Evolutionary conservation across 768 basidiomycete species (phyloP).

Genomic region (Hydnomerulius pinastri): DNA sequence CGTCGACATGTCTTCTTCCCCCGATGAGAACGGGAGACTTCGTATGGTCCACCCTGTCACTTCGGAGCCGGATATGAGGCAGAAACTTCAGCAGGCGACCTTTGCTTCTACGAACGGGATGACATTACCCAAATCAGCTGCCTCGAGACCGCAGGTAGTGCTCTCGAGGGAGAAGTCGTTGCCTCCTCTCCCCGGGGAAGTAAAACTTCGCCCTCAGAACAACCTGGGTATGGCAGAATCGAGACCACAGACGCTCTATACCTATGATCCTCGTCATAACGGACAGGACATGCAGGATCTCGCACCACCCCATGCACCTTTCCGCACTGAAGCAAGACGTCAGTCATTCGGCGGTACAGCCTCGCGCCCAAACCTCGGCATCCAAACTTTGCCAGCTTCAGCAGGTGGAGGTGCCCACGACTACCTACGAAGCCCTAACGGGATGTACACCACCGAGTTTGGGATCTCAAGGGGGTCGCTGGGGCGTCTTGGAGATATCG

Average conservation of each 20-base stretch:
- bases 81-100: slow-evolving; percentile 39
- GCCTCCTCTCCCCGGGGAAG: slow-evolving; percentile 71
- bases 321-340: slow-evolving; percentile 61
- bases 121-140: slow-evolving; percentile 27
- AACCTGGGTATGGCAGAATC: slow-evolving; percentile 38
- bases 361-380: slow-evolving; percentile 52
- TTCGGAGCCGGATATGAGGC: slow-evolving; percentile 66
- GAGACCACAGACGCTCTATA: slow-evolving; percentile 68
- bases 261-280: slow-evolving; percentile 57
- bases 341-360: slow-evolving; percentile 77
- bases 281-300: slow-evolving; percentile 48
- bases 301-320: slow-evolving; percentile 62
- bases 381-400: slow-evolving; percentile 55
- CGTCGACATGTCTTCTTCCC: slow-evolving; percentile 23
- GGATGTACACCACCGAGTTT: slow-evolving; percentile 74
- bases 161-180: slow-evolving; percentile 70
- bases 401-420: slow-evolving; percentile 38
- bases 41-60: slow-evolving; percentile 53
- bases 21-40: slow-evolving; percentile 35
- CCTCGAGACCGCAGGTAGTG: slow-evolving; percentile 13
- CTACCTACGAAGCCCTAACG: slow-evolving; percentile 33
- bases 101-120: slow-evolving; percentile 35
- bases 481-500: slow-evolving; percentile 35
- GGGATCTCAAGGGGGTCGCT: slow-evolving; percentile 67
- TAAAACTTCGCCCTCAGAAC: slow-evolving; percentile 42